Conservation (phyloP, 2,329 filamentous ascomycete genomes). For the Didymella arachidicola region DNA sequence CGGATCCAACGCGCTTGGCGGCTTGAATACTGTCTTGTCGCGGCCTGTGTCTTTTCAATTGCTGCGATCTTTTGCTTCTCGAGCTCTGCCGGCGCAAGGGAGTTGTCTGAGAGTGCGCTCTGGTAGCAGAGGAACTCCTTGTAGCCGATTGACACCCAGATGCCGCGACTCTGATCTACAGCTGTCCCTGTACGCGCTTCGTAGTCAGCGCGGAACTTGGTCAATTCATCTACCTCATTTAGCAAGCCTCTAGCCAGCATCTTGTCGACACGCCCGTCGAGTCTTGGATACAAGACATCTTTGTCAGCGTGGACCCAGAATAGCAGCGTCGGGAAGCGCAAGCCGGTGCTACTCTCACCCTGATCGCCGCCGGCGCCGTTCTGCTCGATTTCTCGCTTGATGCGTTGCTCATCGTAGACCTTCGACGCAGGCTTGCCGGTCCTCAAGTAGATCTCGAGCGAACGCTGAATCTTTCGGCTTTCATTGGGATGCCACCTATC, state of each 20-base stretch:
- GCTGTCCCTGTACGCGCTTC: slow-evolving; percentile 56
- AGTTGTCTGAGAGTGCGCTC: slow-evolving; percentile 33
- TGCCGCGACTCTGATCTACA: slow-evolving; percentile 79
- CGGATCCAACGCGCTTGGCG: slow-evolving; percentile 88
- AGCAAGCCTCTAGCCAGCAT: slow-evolving; percentile 77
- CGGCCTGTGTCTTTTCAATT: slow-evolving; percentile 78
- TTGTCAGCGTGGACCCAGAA: slow-evolving; percentile 87
- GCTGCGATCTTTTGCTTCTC: slow-evolving; percentile 65
- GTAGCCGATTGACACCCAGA: slow-evolving; percentile 97
- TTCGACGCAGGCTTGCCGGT: slow-evolving; percentile 85
- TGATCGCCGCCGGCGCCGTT: not conserved
- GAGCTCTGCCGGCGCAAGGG: slow-evolving; percentile 54
- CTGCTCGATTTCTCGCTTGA: slow-evolving; percentile 44
- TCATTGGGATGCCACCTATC: slow-evolving; percentile 94
- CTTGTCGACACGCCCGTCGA: slow-evolving; percentile 80
- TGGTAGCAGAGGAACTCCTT: slow-evolving; percentile 86
- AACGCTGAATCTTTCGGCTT: slow-evolving; percentile 84
- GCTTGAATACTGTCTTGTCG: slow-evolving; percentile 86
- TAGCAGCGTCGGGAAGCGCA: slow-evolving; percentile 69
- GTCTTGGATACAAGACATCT: slow-evolving; percentile 70
- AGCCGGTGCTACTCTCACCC: slow-evolving; percentile 18
- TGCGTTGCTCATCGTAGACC: slow-evolving; percentile 78
- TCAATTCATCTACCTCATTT: slow-evolving; percentile 66
- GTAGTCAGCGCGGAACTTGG: slow-evolving; percentile 56
- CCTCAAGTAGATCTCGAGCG: slow-evolving; percentile 86